phyloP scores from a whole-genome alignment of 768 basidiomycete genomes.

The Mycena rosella region DNA sequence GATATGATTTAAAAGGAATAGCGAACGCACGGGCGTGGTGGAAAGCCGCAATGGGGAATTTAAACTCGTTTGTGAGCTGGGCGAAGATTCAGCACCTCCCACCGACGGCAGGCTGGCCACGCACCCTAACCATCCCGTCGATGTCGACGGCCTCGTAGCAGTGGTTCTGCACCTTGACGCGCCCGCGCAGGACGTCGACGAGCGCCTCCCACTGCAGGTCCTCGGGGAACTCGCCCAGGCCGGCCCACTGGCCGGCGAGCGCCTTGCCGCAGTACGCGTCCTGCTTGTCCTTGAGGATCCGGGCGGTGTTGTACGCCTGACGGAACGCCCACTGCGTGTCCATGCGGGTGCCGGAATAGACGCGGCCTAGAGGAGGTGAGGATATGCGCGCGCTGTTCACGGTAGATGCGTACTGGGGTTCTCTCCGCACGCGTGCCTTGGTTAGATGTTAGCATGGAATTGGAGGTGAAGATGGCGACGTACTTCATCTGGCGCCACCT shows the following conservation, averaged over 20 bases:
- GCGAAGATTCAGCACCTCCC: constrained; percentile 73
- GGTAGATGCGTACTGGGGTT: constrained; percentile 22
- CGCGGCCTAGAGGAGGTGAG: constrained; percentile 39
- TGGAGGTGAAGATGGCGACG: constrained; percentile 24
- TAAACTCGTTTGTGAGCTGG: constrained; percentile 84
- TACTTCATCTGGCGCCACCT: constrained; percentile 86
- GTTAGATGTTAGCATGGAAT: not conserved
- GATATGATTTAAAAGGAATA: not conserved
- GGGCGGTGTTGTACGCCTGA: constrained; percentile 77
- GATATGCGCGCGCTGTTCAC: not conserved
- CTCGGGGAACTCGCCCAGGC: constrained; percentile 69
- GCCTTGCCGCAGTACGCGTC: constrained; percentile 74
- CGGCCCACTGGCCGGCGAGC: constrained; percentile 57
- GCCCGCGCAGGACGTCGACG: constrained; percentile 78
- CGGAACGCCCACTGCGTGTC: constrained; percentile 78
- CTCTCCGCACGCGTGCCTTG: constrained; percentile 71
- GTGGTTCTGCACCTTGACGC: constrained; percentile 71
- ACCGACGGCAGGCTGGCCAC: constrained; percentile 52
- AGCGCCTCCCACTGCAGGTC: constrained; percentile 78
- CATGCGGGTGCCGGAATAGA: constrained; percentile 67
- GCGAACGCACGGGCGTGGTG: constrained; percentile 67
- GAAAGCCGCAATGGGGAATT: constrained; percentile 80
- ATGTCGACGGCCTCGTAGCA: constrained; percentile 73
- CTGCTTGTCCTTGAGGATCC: constrained; percentile 72
- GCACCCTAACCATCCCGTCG: constrained; percentile 72